A percentile compares a stretch with the other conserved stretches of the same genome.
These are phyloP conservation scores for Daldinia loculata DNA, from an alignment of 495 filamentous ascomycete species.

Conservation along the genomic window DNA sequence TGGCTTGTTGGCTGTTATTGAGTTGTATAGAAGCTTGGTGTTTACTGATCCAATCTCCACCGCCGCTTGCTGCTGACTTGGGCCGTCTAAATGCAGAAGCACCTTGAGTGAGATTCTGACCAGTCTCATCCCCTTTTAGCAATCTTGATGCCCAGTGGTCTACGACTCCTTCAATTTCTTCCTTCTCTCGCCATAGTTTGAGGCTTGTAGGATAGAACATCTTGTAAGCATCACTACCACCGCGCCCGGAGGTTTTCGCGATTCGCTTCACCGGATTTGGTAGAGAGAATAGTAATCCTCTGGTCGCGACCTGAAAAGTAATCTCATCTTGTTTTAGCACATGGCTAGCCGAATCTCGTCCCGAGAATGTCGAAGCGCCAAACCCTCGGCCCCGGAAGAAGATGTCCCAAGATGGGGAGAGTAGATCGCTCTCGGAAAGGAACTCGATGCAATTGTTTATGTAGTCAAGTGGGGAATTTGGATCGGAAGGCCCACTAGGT, in stretches of 20 bases:
- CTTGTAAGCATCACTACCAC: constrained; percentile 69
- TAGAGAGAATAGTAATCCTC: constrained; percentile 82
- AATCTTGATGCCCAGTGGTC: constrained; percentile 70
- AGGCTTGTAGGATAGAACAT: constrained; percentile 89
- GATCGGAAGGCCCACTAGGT: constrained; percentile 56
- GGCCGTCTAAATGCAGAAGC: constrained; percentile 55
- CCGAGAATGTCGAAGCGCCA: constrained; percentile 51
- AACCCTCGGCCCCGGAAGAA: constrained; percentile 59
- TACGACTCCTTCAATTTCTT: constrained; percentile 77
- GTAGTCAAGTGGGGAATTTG: constrained; percentile 68
- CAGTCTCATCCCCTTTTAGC: constrained; percentile 57
- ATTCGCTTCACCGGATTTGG: constrained; percentile 83
- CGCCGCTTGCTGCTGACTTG: constrained; percentile 28
- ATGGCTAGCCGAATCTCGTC: constrained; percentile 69
- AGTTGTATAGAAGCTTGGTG: constrained; percentile 32
- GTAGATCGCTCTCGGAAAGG: constrained; percentile 86
- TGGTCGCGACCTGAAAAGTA: constrained; percentile 84
- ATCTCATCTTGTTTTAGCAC: constrained; percentile 89
- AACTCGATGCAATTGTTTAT: constrained; percentile 78
- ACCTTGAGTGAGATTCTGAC: constrained; percentile 47
- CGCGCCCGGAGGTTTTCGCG: constrained; percentile 51
- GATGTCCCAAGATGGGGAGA: constrained; percentile 68
- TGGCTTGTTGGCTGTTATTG: constrained; percentile 23
- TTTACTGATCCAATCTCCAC: constrained; percentile 52
- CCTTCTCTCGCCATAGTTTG: constrained; percentile 77